Percentiles rank a stretch among this genome's conserved stretches.
Conservation (phyloP, 306 rosid species). For the Quillaja saponaria region DNA sequence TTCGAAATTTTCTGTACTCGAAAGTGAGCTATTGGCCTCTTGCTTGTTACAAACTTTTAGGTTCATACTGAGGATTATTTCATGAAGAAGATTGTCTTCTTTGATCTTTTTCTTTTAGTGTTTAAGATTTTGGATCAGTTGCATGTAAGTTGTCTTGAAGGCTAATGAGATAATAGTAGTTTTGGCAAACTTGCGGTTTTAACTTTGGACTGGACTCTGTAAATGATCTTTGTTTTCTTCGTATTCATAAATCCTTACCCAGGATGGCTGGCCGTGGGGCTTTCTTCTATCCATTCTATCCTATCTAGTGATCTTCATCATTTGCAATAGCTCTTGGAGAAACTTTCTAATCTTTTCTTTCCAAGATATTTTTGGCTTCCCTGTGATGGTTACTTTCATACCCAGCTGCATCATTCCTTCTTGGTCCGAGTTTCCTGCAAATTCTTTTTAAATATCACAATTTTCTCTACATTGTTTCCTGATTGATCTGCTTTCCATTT, state of each 20-base stretch:
- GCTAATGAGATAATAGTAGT: neutral
- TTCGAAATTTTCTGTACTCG: neutral
- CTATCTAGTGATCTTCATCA: no score
- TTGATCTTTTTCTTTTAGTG: neutral
- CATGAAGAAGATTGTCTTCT: neutral
- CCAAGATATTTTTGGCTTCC: constrained; percentile 2
- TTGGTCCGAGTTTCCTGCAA: no score
- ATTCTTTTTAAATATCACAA: neutral
- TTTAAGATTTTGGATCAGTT: neutral
- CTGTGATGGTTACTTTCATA: neutral
- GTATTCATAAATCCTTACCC: no score
- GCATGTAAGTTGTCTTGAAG: neutral
- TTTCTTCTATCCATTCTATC: no score
- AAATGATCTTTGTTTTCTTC: no score
- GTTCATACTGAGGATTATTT: constrained; percentile 8
- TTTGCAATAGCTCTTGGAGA: no score
- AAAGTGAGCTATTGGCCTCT: neutral
- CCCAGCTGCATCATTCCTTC: no score
- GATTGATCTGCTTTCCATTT: constrained; percentile 18
- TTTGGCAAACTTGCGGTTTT: neutral
- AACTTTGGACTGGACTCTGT: neutral
- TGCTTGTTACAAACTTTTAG: constrained; percentile 1
- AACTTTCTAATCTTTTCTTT: no score
- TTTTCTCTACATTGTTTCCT: neutral
- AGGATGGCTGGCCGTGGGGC: no score